These are phyloP conservation scores for Penicillium alfredii DNA, from an alignment of 495 filamentous ascomycete genomes.

Conservation along the genomic window DNA sequence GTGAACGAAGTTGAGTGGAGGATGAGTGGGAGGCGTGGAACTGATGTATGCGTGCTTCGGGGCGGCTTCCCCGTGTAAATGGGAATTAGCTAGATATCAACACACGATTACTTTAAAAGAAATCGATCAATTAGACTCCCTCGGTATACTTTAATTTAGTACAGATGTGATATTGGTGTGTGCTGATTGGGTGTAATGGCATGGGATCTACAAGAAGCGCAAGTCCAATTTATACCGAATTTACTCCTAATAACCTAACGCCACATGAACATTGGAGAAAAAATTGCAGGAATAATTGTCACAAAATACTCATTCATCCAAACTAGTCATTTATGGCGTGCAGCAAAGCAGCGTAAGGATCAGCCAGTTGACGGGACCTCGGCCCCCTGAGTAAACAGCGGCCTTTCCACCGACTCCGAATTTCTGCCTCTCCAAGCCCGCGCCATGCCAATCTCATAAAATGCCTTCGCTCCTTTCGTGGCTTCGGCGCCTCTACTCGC, in stretches of 20 bases:
- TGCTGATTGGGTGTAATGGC: slow-evolving; percentile 9
- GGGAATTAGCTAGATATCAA: too few species aligned
- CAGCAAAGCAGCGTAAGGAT: too few species aligned
- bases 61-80: neutral
- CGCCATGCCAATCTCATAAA: slow-evolving; percentile 34
- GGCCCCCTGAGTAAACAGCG: slow-evolving; percentile 12
- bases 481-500: slow-evolving; percentile 60
- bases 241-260: too few species aligned
- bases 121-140: too few species aligned
- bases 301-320: too few species aligned
- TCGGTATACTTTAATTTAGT: neutral
- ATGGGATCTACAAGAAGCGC: too few species aligned
- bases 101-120: too few species aligned
- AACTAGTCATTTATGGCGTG: too few species aligned
- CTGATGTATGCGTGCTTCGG: too few species aligned
- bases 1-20: neutral
- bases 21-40: neutral
- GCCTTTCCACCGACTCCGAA: slow-evolving; percentile 1
- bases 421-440: slow-evolving; percentile 1
- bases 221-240: too few species aligned
- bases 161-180: slow-evolving; percentile 3
- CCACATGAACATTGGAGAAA: too few species aligned
- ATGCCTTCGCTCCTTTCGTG: slow-evolving; percentile 31
- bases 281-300: too few species aligned
- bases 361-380: slow-evolving; percentile 5